Percentiles rank a stretch among this genome's conserved stretches.
Conservation (phyloP, 352 stramenopile species). For the Ophiocytium majus region DNA sequence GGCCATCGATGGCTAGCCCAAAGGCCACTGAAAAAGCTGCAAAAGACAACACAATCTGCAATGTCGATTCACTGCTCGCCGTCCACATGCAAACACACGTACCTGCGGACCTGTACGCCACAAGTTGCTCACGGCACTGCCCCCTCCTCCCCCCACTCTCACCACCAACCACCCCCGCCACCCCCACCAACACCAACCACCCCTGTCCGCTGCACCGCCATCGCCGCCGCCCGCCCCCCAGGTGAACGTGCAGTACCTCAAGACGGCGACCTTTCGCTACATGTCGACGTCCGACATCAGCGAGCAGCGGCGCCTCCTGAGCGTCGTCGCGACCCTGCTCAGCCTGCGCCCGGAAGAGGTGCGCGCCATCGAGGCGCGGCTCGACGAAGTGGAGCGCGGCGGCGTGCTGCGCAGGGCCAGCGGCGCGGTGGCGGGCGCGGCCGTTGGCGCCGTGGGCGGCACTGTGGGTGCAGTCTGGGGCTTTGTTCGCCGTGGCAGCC, state of each 20-base stretch:
- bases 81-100: too few species aligned
- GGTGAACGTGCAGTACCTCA: slow-evolving; percentile 21
- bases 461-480: background rate
- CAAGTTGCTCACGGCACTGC: too few species aligned
- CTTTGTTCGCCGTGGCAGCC: background rate
- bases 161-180: too few species aligned
- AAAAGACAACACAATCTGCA: too few species aligned
- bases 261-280: slow-evolving; percentile 3
- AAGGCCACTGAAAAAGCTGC: too few species aligned
- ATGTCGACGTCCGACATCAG: slow-evolving; percentile 19
- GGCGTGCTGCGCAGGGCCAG: background rate
- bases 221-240: background rate
- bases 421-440: background rate
- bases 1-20: too few species aligned
- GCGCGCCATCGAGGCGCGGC: background rate
- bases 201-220: too few species aligned
- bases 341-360: slow-evolving; percentile 9
- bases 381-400: slow-evolving; percentile 14
- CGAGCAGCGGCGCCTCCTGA: slow-evolving; percentile 9
- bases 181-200: too few species aligned
- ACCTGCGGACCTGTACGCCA: too few species aligned
- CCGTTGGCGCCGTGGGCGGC: background rate
- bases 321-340: slow-evolving; percentile 3
- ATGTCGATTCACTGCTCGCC: too few species aligned
- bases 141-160: too few species aligned